Percentiles rank a stretch among this genome's conserved stretches.
phyloP scores from a whole-genome alignment of 2,329 filamentous ascomycete species.

The Alternaria sp. region DNA sequence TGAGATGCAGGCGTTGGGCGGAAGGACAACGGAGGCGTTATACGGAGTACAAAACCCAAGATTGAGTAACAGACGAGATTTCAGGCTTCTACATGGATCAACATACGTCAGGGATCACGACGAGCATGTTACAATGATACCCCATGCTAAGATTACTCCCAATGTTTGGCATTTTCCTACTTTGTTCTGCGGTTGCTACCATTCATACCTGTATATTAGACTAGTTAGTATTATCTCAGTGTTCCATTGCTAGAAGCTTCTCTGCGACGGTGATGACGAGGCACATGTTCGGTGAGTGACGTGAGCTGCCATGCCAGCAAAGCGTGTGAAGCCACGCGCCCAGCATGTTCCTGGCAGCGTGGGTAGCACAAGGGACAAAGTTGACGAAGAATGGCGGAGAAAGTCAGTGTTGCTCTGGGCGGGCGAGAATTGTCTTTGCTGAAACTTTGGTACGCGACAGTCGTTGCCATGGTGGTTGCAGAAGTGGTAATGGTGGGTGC shows the following conservation, averaged over 20 bases:
- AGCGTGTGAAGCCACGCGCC: constrained; percentile 13
- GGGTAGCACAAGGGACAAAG: constrained; percentile 2
- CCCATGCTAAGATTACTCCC: constrained; percentile 19
- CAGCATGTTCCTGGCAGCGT: constrained; percentile 13
- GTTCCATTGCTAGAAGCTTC: constrained; percentile 7
- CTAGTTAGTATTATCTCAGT: constrained; percentile 2
- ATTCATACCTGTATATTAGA: constrained; percentile 14
- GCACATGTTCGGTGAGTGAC: background rate
- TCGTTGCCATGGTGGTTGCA: constrained; percentile 7
- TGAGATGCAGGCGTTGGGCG: constrained; percentile 1
- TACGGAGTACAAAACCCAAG: constrained; percentile 20
- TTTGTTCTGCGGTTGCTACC: constrained; percentile 5
- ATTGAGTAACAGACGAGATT: constrained; percentile 20
- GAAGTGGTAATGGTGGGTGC: constrained; percentile 7
- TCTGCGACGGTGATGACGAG: background rate
- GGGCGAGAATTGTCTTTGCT: background rate
- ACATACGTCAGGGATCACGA: constrained; percentile 20
- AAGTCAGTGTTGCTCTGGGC: background rate
- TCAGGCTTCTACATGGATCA: constrained; percentile 20
- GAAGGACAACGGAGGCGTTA: constrained; percentile 10
- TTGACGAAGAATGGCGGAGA: background rate
- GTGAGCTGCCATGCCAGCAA: constrained; percentile 19
- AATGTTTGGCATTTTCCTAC: constrained; percentile 10
- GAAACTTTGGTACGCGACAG: background rate
- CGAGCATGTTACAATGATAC: constrained; percentile 23